These are phyloP conservation scores for Biscogniauxia marginata DNA, from an alignment of 2,329 filamentous ascomycete species.

Conservation along the genomic window DNA sequence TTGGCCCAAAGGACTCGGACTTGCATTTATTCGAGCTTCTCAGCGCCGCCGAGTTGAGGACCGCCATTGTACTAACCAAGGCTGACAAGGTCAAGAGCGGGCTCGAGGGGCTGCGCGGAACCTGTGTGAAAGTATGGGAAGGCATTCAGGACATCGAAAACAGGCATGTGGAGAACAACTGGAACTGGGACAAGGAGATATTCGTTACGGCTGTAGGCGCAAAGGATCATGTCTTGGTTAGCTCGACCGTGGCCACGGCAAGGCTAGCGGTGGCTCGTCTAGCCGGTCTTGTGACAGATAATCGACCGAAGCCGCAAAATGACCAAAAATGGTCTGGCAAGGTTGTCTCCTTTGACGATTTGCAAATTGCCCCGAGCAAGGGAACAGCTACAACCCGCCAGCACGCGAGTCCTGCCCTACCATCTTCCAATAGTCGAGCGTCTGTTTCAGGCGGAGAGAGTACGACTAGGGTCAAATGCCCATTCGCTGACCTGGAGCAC, in stretches of 20 bases:
- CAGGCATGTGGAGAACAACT: constrained; percentile 16
- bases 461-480: not conserved
- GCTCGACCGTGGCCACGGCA: constrained; percentile 24
- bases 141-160: constrained; percentile 22
- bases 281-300: constrained; percentile 28
- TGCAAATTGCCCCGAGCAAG: constrained; percentile 23
- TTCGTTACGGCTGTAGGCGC: constrained; percentile 33
- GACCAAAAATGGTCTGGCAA: constrained; percentile 38
- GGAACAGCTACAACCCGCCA: too few species aligned
- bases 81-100: constrained; percentile 47
- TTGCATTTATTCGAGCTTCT: constrained; percentile 46
- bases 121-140: constrained; percentile 29
- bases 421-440: not conserved
- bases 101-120: constrained; percentile 24
- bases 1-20: constrained; percentile 50
- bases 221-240: constrained; percentile 19
- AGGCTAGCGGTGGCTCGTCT: constrained; percentile 31
- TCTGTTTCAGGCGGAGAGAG: not conserved
- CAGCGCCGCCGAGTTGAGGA: constrained; percentile 43
- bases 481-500: constrained; percentile 14
- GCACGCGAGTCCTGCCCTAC: too few species aligned
- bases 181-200: constrained; percentile 31
- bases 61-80: constrained; percentile 55
- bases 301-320: constrained; percentile 26
- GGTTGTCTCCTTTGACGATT: constrained; percentile 36